phyloP scores from a whole-genome alignment of 2,329 filamentous ascomycete genomes.

The Scedosporium dehoogii region DNA sequence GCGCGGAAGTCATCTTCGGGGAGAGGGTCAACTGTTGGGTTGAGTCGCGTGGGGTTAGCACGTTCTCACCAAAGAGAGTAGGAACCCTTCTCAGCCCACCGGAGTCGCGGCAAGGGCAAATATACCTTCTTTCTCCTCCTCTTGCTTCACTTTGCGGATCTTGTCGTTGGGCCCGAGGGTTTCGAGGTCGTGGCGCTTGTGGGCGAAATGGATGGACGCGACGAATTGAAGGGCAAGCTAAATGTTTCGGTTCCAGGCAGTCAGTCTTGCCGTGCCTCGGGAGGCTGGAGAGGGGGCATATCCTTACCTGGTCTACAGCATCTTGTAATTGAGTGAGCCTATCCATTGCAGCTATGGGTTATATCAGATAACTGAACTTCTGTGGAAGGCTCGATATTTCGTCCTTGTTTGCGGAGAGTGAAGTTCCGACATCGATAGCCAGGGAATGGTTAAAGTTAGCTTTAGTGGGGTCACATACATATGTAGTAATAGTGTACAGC shows the following conservation, averaged over 20 bases:
- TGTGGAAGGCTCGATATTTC: not conserved
- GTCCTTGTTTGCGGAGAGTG: not conserved
- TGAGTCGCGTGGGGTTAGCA: constrained; percentile 10
- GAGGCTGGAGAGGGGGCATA: not conserved
- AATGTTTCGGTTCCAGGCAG: constrained; percentile 1
- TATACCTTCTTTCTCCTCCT: constrained; percentile 41
- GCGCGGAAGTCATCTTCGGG: constrained; percentile 54
- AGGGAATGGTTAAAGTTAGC: no score
- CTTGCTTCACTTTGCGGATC: constrained; percentile 47
- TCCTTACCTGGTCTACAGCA: constrained; percentile 64
- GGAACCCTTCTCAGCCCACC: not conserved
- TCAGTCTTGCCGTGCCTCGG: not conserved
- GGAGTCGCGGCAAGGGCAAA: not conserved
- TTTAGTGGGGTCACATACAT: no score
- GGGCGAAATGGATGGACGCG: constrained; percentile 55
- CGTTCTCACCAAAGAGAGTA: not conserved
- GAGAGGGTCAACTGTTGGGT: constrained; percentile 45
- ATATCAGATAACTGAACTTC: not conserved
- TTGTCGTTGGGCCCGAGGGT: constrained; percentile 47
- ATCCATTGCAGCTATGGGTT: constrained; percentile 49
- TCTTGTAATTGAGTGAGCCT: constrained; percentile 77
- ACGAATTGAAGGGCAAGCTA: constrained; percentile 62
- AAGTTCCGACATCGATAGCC: not conserved
- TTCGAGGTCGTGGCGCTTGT: constrained; percentile 58
- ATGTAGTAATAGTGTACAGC: no score